Base-by-base conservation (phyloP, 2,329 filamentous ascomycete species). In the Biscogniauxia marginata region DNA sequence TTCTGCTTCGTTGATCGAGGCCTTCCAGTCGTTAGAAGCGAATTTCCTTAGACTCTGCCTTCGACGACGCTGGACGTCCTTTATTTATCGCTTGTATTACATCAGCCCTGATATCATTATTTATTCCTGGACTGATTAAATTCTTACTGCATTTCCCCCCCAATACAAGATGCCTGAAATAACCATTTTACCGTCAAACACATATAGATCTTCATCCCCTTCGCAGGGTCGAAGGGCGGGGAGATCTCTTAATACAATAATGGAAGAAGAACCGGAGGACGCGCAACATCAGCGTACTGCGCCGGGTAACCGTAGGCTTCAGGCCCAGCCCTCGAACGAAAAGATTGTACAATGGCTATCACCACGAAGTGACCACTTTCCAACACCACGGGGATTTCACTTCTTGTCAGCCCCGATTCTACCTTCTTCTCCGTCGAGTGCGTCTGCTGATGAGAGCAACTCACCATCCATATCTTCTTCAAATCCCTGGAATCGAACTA, bases 361-460 rank as follows among this genome's bases (percentile, higher is more conserved):
- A 46, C 83, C 83, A 46, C 73, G 79, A 71, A 84, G 79, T 70
- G 82, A 84, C 64, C 81, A 90, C 70, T 91, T 91, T 68, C 88
- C 87, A 45, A 89, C 87, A 7, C 87, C 88, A n/a, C 80, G 85
- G 65, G 87, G 86, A 57, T 75, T 83, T 64, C 79, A 88, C 71
- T 86, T 85, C 68, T 79, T 88, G 68, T 77, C 85, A 43, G 85
- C 84, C 49, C 83, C 84, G 48, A 79, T 84, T 67, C 77, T 86
- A 54, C 81, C 85, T 34, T 85, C 84, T 51, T 85, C 84, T 52
- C 82, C 84, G 19, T 84, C 83, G 20, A 79, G 80, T 49, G 74
- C 74, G 39, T 81, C 83, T 6, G 76, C 76, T 56, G 82, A 83
- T 59, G 79, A 74, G 64, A 73, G 70, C 57, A 70, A 67, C 52